Conservation (phyloP, 75 land plant genomes). For the Isoetes taiwanensis region DNA sequence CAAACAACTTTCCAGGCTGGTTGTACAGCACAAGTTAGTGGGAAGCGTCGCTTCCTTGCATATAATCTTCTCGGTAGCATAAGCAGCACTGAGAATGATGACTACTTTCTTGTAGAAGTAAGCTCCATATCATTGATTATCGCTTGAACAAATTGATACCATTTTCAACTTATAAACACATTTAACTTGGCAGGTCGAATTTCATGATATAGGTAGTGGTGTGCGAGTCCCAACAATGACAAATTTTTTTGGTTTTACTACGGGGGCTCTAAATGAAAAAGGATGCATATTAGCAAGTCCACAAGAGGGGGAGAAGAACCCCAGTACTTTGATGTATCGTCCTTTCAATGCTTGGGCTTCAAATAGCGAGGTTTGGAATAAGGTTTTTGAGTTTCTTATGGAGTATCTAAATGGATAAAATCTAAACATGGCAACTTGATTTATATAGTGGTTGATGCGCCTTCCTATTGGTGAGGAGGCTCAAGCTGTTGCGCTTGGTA, state of each 20-base stretch:
- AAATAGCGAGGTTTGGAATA: slow-evolving; percentile 90
- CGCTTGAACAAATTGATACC: too few species aligned
- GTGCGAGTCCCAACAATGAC: slow-evolving; percentile 84
- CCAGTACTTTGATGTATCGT: slow-evolving; percentile 87
- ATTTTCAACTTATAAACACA: too few species aligned
- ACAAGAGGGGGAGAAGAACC: slow-evolving; percentile 73
- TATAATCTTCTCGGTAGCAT: slow-evolving; percentile 89
- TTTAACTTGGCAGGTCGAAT: slow-evolving; percentile 97
- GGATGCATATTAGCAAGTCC: slow-evolving; percentile 85
- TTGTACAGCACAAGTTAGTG: slow-evolving; percentile 47
- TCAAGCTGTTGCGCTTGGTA: slow-evolving; percentile 81
- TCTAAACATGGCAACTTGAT: too few species aligned
- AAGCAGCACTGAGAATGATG: slow-evolving; percentile 62
- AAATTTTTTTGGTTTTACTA: slow-evolving; percentile 86
- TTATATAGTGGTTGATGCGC: slow-evolving; percentile 86
- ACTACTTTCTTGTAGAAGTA: slow-evolving; percentile 82
- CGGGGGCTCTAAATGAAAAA: slow-evolving; percentile 80
- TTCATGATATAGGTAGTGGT: slow-evolving; percentile 84
- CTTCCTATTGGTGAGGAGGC: slow-evolving; percentile 81
- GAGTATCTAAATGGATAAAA: too few species aligned
- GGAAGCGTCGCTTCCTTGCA: slow-evolving; percentile 62
- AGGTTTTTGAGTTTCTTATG: too few species aligned
- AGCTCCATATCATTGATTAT: too few species aligned
- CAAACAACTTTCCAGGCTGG: slow-evolving; percentile 88
- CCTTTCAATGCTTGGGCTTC: slow-evolving; percentile 97